A percentile compares a stretch with the other conserved stretches of the same genome.
These are phyloP conservation scores for Astragalus membranaceus DNA, from an alignment of 306 rosid genomes.

Conservation along the genomic window DNA sequence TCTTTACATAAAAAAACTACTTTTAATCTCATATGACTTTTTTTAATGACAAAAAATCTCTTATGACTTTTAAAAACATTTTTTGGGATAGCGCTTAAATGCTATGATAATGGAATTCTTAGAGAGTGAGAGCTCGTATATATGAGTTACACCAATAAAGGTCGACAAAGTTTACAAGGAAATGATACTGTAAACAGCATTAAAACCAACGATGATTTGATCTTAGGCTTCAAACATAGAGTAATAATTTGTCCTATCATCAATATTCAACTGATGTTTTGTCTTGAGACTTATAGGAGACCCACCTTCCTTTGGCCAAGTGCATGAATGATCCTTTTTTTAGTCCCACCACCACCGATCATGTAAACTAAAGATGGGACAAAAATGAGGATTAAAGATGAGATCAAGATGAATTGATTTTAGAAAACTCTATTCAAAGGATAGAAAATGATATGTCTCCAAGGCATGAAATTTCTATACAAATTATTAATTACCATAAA, in stretches of 20 bases:
- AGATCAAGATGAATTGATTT: too few species aligned
- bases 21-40: too few species aligned
- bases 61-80: too few species aligned
- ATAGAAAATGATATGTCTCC: not conserved
- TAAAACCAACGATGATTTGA: slow-evolving; percentile 13
- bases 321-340: slow-evolving; percentile 41
- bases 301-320: slow-evolving; percentile 27
- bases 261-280: slow-evolving; percentile 35
- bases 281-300: slow-evolving; percentile 23
- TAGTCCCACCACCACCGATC: slow-evolving; percentile 35
- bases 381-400: slow-evolving; percentile 18
- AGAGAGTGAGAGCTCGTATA: not conserved
- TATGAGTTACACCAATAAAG: not conserved
- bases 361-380: slow-evolving; percentile 46
- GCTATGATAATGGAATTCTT: too few species aligned
- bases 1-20: too few species aligned
- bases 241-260: slow-evolving; percentile 39
- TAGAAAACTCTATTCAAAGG: too few species aligned
- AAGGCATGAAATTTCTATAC: not conserved
- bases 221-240: slow-evolving; percentile 48
- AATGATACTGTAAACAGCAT: slow-evolving; percentile 5
- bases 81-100: too few species aligned
- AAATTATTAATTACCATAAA: not conserved
- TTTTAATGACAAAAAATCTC: too few species aligned
- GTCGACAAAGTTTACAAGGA: not conserved